Evolutionary conservation across 768 basidiomycete species (phyloP).

Genomic region (Coprinellus micaceus): DNA sequence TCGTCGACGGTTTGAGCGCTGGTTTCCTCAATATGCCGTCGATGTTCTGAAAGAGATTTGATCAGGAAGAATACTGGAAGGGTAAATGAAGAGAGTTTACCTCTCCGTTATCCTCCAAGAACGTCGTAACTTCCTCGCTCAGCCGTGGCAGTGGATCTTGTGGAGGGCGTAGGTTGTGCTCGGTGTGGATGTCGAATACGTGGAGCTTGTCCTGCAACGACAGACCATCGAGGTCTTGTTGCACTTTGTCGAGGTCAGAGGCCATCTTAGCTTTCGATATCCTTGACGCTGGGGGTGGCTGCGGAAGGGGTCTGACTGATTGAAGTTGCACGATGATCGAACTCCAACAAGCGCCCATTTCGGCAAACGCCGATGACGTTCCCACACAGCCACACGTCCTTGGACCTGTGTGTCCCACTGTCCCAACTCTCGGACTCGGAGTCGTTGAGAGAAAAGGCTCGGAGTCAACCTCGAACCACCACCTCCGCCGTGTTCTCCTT

Average conservation of each 20-base stretch:
- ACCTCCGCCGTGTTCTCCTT: too few relatives aligned
- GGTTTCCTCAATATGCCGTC: slow-evolving; percentile 36
- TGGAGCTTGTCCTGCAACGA: slow-evolving; percentile 8
- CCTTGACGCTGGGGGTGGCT: neutral
- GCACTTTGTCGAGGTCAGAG: neutral
- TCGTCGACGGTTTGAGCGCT: slow-evolving; percentile 28
- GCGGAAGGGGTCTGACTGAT: neutral
- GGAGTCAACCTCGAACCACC: too few relatives aligned
- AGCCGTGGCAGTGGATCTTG: slow-evolving; percentile 26
- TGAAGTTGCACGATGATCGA: neutral
- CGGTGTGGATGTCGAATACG: slow-evolving; percentile 30
- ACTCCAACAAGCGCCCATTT: too few relatives aligned
- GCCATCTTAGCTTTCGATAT: neutral
- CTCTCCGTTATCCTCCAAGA: slow-evolving; percentile 28
- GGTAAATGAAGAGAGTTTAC: slow-evolving; percentile 17
- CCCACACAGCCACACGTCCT: too few relatives aligned
- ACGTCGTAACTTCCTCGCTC: slow-evolving; percentile 35
- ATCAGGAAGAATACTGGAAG: neutral
- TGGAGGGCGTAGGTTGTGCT: slow-evolving; percentile 27
- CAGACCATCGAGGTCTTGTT: slow-evolving; percentile 2
- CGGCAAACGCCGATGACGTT: too few relatives aligned
- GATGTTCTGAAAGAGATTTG: slow-evolving; percentile 20
- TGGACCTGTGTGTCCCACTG: too few relatives aligned
- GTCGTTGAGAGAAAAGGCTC: too few relatives aligned
- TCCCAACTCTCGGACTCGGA: too few relatives aligned